Percentiles rank a stretch among this genome's conserved stretches.
These are phyloP conservation scores for Epichloe sibirici DNA, from an alignment of 2,329 filamentous ascomycete genomes.

Conservation along the genomic window DNA sequence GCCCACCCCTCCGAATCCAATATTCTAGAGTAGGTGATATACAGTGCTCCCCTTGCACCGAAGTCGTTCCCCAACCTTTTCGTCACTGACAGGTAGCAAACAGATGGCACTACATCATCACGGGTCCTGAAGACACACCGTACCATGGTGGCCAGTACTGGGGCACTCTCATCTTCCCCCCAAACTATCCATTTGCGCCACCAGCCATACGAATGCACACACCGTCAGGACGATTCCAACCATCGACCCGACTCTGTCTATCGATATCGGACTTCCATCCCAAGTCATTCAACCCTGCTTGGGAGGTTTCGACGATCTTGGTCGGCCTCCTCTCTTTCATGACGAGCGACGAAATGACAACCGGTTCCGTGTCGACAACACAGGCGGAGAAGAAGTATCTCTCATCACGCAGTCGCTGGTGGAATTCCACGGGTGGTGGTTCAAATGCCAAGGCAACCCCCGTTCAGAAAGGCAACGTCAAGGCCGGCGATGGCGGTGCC, in stretches of 20 bases:
- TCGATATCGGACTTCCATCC: slow-evolving; percentile 97
- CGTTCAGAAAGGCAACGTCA: slow-evolving; percentile 63
- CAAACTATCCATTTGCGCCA: slow-evolving; percentile 93
- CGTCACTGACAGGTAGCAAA: slow-evolving; percentile 6
- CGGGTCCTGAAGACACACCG: slow-evolving; percentile 83
- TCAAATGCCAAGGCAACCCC: slow-evolving; percentile 45
- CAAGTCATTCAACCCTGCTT: slow-evolving; percentile 94
- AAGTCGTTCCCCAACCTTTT: too few relatives aligned
- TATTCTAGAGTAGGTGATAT: slow-evolving; percentile 59
- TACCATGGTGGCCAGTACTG: slow-evolving; percentile 96
- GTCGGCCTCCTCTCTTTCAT: slow-evolving; percentile 94
- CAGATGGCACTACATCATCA: slow-evolving; percentile 92
- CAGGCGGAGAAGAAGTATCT: slow-evolving; percentile 67
- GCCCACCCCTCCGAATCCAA: slow-evolving; percentile 85
- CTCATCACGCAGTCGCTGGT: slow-evolving; percentile 75
- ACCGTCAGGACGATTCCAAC: slow-evolving; percentile 87
- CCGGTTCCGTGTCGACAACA: slow-evolving; percentile 70
- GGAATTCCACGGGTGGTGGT: slow-evolving; percentile 90
- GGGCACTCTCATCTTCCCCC: slow-evolving; percentile 94
- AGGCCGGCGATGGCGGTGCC: slow-evolving; percentile 80
- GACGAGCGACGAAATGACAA: slow-evolving; percentile 98
- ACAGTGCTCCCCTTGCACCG: not conserved
- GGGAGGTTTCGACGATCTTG: slow-evolving; percentile 94
- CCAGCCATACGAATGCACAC: slow-evolving; percentile 99
- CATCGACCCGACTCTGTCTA: slow-evolving; percentile 80